These are phyloP conservation scores for Chalciporus chontae DNA, from an alignment of 768 basidiomycete genomes.

Conservation along the genomic window DNA sequence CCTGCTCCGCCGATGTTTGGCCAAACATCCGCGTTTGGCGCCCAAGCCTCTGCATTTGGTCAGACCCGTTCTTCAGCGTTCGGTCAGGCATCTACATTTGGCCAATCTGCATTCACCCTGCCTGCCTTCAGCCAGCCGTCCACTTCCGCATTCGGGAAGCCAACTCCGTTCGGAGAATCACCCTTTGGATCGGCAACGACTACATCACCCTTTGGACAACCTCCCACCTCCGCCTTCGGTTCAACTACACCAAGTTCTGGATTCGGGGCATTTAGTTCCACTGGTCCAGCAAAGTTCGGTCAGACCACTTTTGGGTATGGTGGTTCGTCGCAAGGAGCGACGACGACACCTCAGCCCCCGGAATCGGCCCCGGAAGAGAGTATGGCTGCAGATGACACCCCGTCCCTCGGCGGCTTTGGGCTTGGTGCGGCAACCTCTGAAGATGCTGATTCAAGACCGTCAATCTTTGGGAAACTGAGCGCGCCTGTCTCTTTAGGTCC, in stretches of 20 bases:
- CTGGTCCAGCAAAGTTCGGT: slow-evolving; percentile 32
- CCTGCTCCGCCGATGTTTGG: slow-evolving; percentile 34
- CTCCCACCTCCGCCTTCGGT: slow-evolving; percentile 18
- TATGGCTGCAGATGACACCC: slow-evolving; percentile 32
- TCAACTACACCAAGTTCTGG: slow-evolving; percentile 20
- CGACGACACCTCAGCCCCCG: neutral
- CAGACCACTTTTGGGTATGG: slow-evolving; percentile 24
- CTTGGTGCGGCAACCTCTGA: slow-evolving; percentile 25
- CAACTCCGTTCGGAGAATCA: slow-evolving; percentile 21
- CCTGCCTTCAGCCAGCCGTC: slow-evolving; percentile 17
- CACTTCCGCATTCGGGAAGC: slow-evolving; percentile 22
- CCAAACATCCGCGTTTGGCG: slow-evolving; percentile 28
- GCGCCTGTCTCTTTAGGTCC: slow-evolving; percentile 6
- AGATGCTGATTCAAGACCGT: slow-evolving; percentile 23
- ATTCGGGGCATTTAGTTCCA: slow-evolving; percentile 33
- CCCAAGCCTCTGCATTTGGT: slow-evolving; percentile 19
- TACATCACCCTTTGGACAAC: slow-evolving; percentile 20
- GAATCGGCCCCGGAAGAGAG: slow-evolving; percentile 23
- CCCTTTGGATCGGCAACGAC: slow-evolving; percentile 14
- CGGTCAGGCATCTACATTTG: slow-evolving; percentile 27
- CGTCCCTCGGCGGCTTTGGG: slow-evolving; percentile 31
- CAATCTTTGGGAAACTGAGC: slow-evolving; percentile 32
- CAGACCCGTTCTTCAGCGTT: slow-evolving; percentile 21
- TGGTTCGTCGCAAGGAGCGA: slow-evolving; percentile 5
- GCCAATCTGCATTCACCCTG: neutral